phyloP scores from a whole-genome alignment of 495 filamentous ascomycete genomes.

The Podospora pseudocomata region DNA sequence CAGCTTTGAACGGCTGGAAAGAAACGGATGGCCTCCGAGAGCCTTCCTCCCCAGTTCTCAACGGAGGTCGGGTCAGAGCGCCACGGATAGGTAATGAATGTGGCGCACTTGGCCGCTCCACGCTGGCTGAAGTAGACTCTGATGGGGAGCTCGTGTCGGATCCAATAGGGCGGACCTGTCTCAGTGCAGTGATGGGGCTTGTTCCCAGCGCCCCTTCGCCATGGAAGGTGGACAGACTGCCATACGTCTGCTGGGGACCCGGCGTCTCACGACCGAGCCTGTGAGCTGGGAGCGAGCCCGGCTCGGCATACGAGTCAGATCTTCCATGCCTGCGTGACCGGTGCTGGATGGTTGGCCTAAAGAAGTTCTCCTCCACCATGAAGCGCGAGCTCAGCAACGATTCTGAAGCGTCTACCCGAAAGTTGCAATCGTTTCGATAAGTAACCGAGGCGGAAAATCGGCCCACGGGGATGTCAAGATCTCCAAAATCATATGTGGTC shows the following conservation, averaged over 20 bases:
- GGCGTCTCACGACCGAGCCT: conserved; percentile 47
- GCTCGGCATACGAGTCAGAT: conserved; percentile 48
- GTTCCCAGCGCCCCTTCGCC: conserved; percentile 70
- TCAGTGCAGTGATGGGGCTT: conserved; percentile 82
- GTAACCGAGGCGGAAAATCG: conserved; percentile 74
- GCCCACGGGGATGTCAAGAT: conserved; percentile 80
- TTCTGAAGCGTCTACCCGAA: conserved; percentile 87
- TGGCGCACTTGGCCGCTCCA: conserved; percentile 37
- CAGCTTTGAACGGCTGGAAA: conserved; percentile 91
- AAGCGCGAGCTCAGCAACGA: conserved; percentile 84
- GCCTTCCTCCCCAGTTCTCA: conserved; percentile 42
- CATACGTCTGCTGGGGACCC: conserved; percentile 78
- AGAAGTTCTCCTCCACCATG: conserved; percentile 85
- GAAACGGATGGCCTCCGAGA: conserved; percentile 74
- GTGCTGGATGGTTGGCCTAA: conserved; percentile 64
- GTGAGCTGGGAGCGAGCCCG: conserved; percentile 70
- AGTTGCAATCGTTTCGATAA: conserved; percentile 84
- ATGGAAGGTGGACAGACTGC: conserved; percentile 90
- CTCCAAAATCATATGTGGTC: conserved; percentile 72
- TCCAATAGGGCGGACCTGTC: conserved; percentile 57
- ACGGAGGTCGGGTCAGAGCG: conserved; percentile 36
- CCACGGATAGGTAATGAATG: conserved; percentile 45
- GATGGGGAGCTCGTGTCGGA: conserved; percentile 61
- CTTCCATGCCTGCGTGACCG: conserved; percentile 31
- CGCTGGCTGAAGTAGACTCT: conserved; percentile 55